Percentiles rank a stretch among this genome's conserved stretches.
These are phyloP conservation scores for Cyclanthera cordifolia DNA, from an alignment of 306 rosid species.

Conservation along the genomic window DNA sequence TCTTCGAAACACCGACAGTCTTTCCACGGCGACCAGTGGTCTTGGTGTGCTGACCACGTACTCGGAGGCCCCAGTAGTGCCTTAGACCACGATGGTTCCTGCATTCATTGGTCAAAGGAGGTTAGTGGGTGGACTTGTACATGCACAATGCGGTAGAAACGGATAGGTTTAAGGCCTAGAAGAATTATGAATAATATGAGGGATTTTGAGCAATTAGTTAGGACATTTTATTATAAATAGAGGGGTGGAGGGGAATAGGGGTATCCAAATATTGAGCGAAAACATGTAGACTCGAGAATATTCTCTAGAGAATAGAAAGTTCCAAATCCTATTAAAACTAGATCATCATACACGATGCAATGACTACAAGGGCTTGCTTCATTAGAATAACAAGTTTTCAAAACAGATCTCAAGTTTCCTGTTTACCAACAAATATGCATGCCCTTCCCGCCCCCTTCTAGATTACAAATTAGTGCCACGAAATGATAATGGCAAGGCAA, in stretches of 20 bases:
- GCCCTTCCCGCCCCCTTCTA: too few relatives aligned
- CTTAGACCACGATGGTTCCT: conserved; percentile 98
- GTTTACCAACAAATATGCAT: not conserved
- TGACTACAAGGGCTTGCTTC: not conserved
- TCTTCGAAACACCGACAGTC: conserved; percentile 98
- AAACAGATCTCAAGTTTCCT: not conserved
- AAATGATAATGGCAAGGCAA: not conserved
- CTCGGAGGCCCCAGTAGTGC: conserved; percentile 98
- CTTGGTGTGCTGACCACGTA: conserved; percentile 99
- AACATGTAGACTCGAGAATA: too few relatives aligned
- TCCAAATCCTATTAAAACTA: too few relatives aligned
- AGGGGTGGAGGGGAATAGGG: too few relatives aligned
- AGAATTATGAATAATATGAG: too few relatives aligned
- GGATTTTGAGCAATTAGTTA: too few relatives aligned
- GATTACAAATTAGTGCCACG: not conserved
- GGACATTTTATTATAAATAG: too few relatives aligned
- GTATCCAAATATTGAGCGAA: too few relatives aligned
- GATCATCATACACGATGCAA: not conserved
- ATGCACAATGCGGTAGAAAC: too few relatives aligned
- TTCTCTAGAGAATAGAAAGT: too few relatives aligned
- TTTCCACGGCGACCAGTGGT: conserved; percentile 96
- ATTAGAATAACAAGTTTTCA: not conserved
- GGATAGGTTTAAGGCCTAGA: too few relatives aligned
- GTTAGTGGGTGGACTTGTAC: not conserved
- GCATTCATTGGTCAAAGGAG: conserved; percentile 10